Evolutionary conservation across 2,329 filamentous ascomycete genomes (phyloP).

Genomic region (Dactylellina haptotyla): DNA sequence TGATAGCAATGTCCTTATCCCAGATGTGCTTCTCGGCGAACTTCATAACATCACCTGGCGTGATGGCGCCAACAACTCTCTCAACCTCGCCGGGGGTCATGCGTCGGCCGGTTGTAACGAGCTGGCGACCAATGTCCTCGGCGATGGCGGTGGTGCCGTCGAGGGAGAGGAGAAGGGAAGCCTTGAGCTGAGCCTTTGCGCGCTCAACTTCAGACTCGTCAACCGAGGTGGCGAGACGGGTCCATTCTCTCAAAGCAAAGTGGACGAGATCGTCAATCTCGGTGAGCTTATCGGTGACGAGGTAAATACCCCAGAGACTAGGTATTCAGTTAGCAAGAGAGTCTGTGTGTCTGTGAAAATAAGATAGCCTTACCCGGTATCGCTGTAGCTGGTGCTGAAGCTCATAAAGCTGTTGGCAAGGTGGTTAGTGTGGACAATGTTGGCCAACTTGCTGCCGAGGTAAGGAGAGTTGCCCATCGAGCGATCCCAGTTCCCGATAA

Average conservation of each 20-base stretch:
- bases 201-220: constrained; percentile 92
- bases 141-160: constrained; percentile 97
- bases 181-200: constrained; percentile 99
- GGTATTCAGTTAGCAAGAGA: constrained; percentile 30
- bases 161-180: constrained; percentile 93
- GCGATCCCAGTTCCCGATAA: constrained; percentile 99
- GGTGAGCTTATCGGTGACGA: constrained; percentile 88
- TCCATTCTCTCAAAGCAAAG: constrained; percentile 98
- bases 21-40: constrained; percentile 95
- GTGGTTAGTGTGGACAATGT: constrained; percentile 90
- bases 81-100: constrained; percentile 94
- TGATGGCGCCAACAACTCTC: constrained; percentile 85
- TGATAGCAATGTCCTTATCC: constrained; percentile 96
- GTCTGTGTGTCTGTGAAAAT: neutral
- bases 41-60: constrained; percentile 95
- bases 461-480: constrained; percentile 97
- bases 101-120: constrained; percentile 94
- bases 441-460: constrained; percentile 97
- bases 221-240: constrained; percentile 89
- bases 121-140: constrained; percentile 98
- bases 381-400: constrained; percentile 99
- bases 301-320: constrained; percentile 99
- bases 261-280: constrained; percentile 94
- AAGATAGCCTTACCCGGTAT: constrained; percentile 82
- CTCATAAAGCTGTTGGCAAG: constrained; percentile 99